Base-by-base conservation (phyloP, 768 basidiomycete genomes). In the Termitomyces heimii region DNA sequence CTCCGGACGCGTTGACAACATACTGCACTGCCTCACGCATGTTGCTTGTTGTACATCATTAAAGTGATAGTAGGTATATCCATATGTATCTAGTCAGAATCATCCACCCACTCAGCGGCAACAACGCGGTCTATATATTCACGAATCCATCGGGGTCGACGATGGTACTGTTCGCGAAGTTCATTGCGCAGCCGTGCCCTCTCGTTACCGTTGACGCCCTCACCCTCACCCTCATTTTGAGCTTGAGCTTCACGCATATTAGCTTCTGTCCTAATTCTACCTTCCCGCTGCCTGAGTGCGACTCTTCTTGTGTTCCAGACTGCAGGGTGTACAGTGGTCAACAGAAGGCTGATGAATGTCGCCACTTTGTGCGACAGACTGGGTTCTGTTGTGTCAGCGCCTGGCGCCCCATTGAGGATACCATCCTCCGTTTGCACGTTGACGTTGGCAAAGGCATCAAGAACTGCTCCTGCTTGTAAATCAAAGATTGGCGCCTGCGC, bases 281-380 rank as follows among this genome's bases (percentile, higher is more conserved):
- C 83, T 72, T 91, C 89, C 52, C 89, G 71, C 57, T 74, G 75
- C 62, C 82, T 73, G 63, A 91, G 77, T 14, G 77, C 78, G 22
- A 66, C 71, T 49, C 88, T 74, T 63, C 89, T 75, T 58, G 82
- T 79, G 65, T 89, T 84, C 82, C 88, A 89, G 40, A 88, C 75
- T 39, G 87, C 88, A 5, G 89, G 89, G 66, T 89, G 84, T 35
- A 88, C 67, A 16, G 88, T 89, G 32, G 81, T 72, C 29, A 84
- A 35, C 42, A 89, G 70, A 34, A 91, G 70, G 31, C 74, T 71
- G 31, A 82, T 60, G 65, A 91, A 89, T 9, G 81, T 78, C 44
- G 69, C 67, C 24, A 71, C 55, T 63, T 82, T 86, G 64, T 79
- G 82, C 9, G 73, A 63, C 5, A 85, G 55, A 24, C 71, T 68